A percentile compares a stretch with the other conserved stretches of the same genome.
phyloP scores from a whole-genome alignment of 768 basidiomycete species.

The Suillus cothurnatus region DNA sequence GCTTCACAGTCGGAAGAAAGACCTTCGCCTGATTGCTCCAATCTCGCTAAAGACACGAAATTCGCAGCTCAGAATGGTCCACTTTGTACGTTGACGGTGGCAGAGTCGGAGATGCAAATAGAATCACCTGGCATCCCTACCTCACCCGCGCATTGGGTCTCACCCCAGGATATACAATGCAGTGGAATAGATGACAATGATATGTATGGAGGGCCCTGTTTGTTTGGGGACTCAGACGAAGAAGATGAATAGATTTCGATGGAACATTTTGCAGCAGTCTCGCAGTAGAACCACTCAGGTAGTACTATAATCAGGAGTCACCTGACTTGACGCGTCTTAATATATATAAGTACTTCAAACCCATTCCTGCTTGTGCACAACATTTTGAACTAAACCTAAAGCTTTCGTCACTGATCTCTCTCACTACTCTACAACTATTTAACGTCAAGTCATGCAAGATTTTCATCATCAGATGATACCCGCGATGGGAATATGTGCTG shows the following conservation, averaged over 20 bases:
- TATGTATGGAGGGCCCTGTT: conserved; percentile 28
- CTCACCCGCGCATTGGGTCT: background rate
- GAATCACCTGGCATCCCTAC: background rate
- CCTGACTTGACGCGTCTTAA: background rate
- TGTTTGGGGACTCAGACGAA: conserved; percentile 34
- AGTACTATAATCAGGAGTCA: background rate
- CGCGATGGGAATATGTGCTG: background rate
- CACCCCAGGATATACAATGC: background rate
- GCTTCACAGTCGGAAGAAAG: background rate
- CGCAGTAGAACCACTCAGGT: background rate
- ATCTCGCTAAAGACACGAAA: background rate
- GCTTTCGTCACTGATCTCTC: background rate
- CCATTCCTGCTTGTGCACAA: background rate
- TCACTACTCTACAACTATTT: background rate
- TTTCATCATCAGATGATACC: background rate
- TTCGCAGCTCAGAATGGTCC: background rate
- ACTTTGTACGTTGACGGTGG: background rate
- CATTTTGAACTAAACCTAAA: background rate
- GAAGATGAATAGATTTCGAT: conserved; percentile 24
- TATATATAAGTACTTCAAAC: background rate
- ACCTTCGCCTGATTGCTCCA: background rate
- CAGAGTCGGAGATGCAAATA: background rate
- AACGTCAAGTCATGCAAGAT: background rate
- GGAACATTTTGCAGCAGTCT: background rate
- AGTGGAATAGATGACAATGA: conserved; percentile 9